These are phyloP conservation scores for Gossypium stocksii DNA, from an alignment of 345 rosid species.

Conservation along the genomic window DNA sequence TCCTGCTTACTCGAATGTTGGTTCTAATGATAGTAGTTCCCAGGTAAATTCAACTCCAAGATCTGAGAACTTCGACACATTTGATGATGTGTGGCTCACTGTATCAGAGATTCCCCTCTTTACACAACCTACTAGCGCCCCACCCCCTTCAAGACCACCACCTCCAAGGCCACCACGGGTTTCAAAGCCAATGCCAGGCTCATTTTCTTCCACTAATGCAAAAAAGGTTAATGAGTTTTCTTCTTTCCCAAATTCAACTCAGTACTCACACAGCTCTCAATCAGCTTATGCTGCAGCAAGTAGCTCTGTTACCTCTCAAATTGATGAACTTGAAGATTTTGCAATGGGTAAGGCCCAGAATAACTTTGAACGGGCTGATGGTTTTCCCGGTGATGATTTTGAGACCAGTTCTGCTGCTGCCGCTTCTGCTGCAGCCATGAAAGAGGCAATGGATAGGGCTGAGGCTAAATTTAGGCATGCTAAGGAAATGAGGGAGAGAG, in stretches of 20 bases:
- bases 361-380: conserved; percentile 43
- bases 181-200: conserved; percentile 32
- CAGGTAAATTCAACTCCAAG: conserved; percentile 33
- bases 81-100: conserved; percentile 83
- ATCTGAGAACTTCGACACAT: conserved; percentile 47
- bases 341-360: conserved; percentile 40
- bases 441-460: conserved; percentile 97
- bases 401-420: conserved; percentile 65
- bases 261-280: conserved; percentile 39
- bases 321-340: conserved; percentile 84
- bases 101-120: conserved; percentile 90
- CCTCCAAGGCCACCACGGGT: conserved; percentile 81
- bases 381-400: conserved; percentile 47
- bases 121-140: conserved; percentile 76
- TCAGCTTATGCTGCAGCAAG: conserved; percentile 35
- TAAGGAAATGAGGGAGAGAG: conserved; percentile 79
- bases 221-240: conserved; percentile 48
- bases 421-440: conserved; percentile 94
- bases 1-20: conserved; percentile 38
- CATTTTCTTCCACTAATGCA: conserved; percentile 35
- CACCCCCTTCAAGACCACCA: conserved; percentile 97
- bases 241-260: conserved; percentile 43
- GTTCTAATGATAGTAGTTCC: conserved; percentile 35
- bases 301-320: conserved; percentile 46
- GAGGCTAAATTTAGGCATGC: conserved; percentile 90